Conservation (phyloP, 495 filamentous ascomycete genomes). For the Tuber umbilicatum region DNA sequence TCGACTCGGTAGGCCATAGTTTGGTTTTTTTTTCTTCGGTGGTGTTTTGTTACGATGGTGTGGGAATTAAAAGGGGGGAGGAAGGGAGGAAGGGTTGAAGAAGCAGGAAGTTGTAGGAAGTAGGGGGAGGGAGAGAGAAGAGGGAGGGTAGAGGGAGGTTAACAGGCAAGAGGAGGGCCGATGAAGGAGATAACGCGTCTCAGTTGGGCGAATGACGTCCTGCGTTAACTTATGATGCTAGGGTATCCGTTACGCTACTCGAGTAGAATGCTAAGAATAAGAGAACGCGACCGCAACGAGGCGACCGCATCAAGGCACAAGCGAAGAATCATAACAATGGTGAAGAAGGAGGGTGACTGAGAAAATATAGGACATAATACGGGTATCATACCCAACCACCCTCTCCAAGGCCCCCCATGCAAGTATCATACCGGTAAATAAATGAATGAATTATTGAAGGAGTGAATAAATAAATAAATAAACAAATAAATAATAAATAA, state of each 20-base stretch:
- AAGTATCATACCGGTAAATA: not conserved
- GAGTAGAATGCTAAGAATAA: too few species aligned
- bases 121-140: not conserved
- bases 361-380: not conserved
- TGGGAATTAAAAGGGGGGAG: not conserved
- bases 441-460: not conserved
- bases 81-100: not conserved
- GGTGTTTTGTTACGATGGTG: conserved; percentile 12
- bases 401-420: not conserved
- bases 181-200: not conserved
- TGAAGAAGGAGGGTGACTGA: not conserved
- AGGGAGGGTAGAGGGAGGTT: not conserved
- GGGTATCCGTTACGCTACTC: not conserved
- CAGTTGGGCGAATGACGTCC: not conserved
- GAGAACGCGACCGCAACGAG: not conserved
- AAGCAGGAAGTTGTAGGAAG: not conserved
- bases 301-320: not conserved
- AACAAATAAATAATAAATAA: not conserved
- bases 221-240: not conserved
- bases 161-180: not conserved
- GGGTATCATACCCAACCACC: not conserved
- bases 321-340: not conserved
- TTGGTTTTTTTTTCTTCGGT: conserved; percentile 5
- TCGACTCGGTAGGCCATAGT: conserved; percentile 16
- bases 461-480: not conserved